A percentile compares a stretch with the other conserved stretches of the same genome.
Conservation (phyloP, 2,329 filamentous ascomycete species). For the Malbranchea cinnamomea region DNA sequence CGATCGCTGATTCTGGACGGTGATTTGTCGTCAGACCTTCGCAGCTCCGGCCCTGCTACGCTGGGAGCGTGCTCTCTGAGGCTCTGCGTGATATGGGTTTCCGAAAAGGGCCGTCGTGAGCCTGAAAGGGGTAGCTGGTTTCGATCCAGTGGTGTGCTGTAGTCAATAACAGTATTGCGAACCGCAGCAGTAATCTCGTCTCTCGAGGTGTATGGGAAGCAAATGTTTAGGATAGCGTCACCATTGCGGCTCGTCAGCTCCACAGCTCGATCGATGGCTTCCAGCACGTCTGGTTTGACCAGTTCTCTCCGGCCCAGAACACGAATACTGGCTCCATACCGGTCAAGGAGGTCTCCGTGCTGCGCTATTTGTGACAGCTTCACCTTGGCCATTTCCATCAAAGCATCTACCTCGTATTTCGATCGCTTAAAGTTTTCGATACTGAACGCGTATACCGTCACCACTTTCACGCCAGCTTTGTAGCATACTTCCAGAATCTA, state of each 20-base stretch:
- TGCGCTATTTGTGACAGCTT: constrained; percentile 85
- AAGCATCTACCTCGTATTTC: constrained; percentile 86
- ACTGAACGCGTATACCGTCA: constrained; percentile 96
- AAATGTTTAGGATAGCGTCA: constrained; percentile 73
- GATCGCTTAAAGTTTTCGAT: constrained; percentile 98
- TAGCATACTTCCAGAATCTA: constrained; percentile 95
- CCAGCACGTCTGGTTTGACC: constrained; percentile 72
- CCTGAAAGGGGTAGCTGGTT: constrained; percentile 22
- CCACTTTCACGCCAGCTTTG: constrained; percentile 89
- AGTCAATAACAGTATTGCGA: constrained; percentile 73
- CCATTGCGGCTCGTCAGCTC: constrained; percentile 78
- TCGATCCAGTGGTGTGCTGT: constrained; percentile 52
- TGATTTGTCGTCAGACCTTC: constrained; percentile 11
- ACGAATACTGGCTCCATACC: constrained; percentile 76
- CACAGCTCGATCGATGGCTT: constrained; percentile 74
- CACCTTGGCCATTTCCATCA: constrained; percentile 96
- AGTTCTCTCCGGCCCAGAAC: constrained; percentile 74
- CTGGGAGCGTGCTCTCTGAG: constrained; percentile 52
- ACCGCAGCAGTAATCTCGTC: constrained; percentile 91
- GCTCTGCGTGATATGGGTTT: constrained; percentile 72
- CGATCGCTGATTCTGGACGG: not conserved
- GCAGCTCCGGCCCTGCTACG: constrained; percentile 34
- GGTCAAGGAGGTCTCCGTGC: constrained; percentile 82
- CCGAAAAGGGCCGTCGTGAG: constrained; percentile 59
- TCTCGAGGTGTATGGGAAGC: constrained; percentile 91